Evolutionary conservation across 352 stramenopile genomes (phyloP).

Genomic region (Globisporangium viniferum): DNA sequence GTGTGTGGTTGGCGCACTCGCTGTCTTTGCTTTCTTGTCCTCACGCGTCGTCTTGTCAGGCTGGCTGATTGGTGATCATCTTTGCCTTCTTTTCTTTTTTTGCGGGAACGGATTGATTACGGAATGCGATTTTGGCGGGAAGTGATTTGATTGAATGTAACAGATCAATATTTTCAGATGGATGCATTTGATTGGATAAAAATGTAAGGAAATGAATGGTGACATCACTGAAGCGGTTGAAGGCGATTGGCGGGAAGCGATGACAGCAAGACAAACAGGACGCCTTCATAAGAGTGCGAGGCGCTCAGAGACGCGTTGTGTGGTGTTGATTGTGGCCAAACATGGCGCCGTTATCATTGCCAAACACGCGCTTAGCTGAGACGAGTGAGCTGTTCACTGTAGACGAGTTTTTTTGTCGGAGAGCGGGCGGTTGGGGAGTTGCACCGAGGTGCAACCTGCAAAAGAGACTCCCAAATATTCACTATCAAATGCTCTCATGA

Average conservation of each 20-base stretch:
- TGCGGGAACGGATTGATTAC: conserved; percentile 2
- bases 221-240: not conserved
- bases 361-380: not conserved
- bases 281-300: not conserved
- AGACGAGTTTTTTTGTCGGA: not conserved
- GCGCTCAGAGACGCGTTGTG: too few species aligned
- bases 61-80: conserved; percentile 3
- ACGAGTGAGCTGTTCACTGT: not conserved
- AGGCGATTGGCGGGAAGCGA: not conserved
- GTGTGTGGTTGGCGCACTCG: not conserved
- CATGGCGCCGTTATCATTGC: not conserved
- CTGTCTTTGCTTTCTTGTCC: too few species aligned
- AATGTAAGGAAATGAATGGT: not conserved
- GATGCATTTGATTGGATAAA: not conserved
- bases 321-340: not conserved
- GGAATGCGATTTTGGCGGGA: conserved; percentile 5
- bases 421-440: too few species aligned
- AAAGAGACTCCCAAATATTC: not conserved
- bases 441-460: too few species aligned
- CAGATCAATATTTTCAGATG: not conserved
- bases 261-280: not conserved
- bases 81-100: not conserved
- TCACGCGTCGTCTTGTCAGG: not conserved
- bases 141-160: not conserved
- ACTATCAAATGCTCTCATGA: too few species aligned